Evolutionary conservation across 768 basidiomycete genomes (phyloP), one percentile per base, ranked within the genome.

Genomic region (Termitomyces sp.): DNA sequence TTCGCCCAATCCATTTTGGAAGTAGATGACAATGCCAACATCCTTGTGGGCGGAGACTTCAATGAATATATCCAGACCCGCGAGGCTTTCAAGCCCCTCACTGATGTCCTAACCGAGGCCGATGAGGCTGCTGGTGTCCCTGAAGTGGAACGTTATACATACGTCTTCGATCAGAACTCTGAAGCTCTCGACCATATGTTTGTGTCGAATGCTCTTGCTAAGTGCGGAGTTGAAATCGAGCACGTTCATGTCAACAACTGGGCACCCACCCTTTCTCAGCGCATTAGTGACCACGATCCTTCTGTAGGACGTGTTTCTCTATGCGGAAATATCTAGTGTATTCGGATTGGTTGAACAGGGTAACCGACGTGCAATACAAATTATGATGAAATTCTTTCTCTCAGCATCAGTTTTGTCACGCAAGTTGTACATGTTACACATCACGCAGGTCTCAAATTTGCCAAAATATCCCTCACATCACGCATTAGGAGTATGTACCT

Each of bases 171-270:
- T 64, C 80, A 83, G 64, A 81, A 83, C 66, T 74, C 73, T 4
- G 74, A 86, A 67, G 81, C 84, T 62, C 79, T 87, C 46, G 84
- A 86, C 67, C 84, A 87, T 64, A 72, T 77, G 18, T 81, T 85
- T 64, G 68, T 86, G 50, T 83, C 81, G 6, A 62, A 70, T 18
- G 76, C 79, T 7, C 66, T 87, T 37, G 71, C 68, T 44, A 49
- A 57, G 33, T 71, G 79, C n/a, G 72, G 72, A 9, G 72, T 74
- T 12, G 68, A 79, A 55, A 78, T 81, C 39, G 80, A 87, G 60
- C 84, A 86, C 59, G 74, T 86, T 24, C 85, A 86, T 66, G 76
- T 84, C 33, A 86, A 86, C 63, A 84, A 79, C 53, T 85, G 83
- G 83, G 73, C 80, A 12, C 65, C 74, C 18, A 72, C 72, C 4